A percentile compares a stretch with the other conserved stretches of the same genome.
Evolutionary conservation across 78 protist genomes (phyloP).

Genomic region (Creolimax fragrantissima): DNA sequence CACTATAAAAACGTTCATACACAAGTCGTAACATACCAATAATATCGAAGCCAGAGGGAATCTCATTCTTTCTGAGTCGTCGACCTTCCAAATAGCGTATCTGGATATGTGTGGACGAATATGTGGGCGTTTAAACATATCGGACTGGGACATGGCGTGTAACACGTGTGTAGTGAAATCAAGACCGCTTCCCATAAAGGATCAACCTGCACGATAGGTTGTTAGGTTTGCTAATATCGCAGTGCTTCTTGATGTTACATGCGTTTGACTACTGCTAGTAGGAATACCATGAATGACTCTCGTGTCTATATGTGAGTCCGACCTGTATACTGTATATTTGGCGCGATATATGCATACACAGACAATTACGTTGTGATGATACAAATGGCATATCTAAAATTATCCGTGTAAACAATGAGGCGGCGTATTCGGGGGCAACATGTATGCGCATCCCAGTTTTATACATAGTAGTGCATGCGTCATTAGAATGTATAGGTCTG

Average conservation of each 20-base stretch:
- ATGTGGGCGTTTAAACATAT: neutral
- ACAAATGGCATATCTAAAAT: too few relatives aligned
- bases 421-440: neutral
- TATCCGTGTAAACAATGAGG: neutral
- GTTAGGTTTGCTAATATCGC: too few relatives aligned
- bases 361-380: too few relatives aligned
- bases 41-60: neutral
- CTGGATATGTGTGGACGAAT: neutral
- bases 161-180: neutral
- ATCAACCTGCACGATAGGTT: too few relatives aligned
- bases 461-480: neutral
- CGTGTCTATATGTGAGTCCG: too few relatives aligned
- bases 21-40: neutral
- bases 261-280: neutral
- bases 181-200: too few relatives aligned
- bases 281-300: neutral
- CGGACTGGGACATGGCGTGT: neutral
- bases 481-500: neutral
- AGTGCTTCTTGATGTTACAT: too few relatives aligned
- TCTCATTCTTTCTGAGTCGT: neutral
- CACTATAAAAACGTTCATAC: neutral
- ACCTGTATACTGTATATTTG: too few relatives aligned
- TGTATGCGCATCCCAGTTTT: neutral
- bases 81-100: neutral
- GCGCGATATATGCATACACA: too few relatives aligned